Conservation (phyloP, 768 basidiomycete genomes). For the Boletus insuetus region DNA sequence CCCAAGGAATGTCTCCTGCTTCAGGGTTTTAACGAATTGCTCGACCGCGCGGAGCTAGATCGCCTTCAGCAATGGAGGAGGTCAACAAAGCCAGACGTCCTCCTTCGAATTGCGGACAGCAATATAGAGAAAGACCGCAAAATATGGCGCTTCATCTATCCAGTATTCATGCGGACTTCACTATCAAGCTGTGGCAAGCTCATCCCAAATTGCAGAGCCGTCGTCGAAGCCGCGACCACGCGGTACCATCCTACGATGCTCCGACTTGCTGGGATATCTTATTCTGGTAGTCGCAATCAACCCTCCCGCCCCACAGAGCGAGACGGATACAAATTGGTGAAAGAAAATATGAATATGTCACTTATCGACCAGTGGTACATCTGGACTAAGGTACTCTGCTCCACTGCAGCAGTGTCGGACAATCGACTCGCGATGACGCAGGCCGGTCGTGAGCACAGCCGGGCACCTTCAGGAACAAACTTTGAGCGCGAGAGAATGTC, state of each 20-base stretch:
- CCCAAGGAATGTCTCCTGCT: slow-evolving; percentile 42
- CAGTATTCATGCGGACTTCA: slow-evolving; percentile 57
- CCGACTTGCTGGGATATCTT: slow-evolving; percentile 68
- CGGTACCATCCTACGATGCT: slow-evolving; percentile 73
- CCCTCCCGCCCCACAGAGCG: slow-evolving; percentile 46
- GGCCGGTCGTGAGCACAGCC: slow-evolving; percentile 60
- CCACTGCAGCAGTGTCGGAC: slow-evolving; percentile 71
- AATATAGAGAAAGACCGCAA: slow-evolving; percentile 60
- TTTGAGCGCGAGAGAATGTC: slow-evolving; percentile 80
- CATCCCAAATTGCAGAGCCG: slow-evolving; percentile 55
- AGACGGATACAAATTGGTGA: slow-evolving; percentile 50
- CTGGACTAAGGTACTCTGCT: slow-evolving; percentile 83
- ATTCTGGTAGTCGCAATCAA: slow-evolving; percentile 38
- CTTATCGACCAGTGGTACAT: slow-evolving; percentile 77
- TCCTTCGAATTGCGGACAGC: slow-evolving; percentile 73
- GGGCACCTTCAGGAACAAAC: slow-evolving; percentile 67
- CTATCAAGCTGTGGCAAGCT: slow-evolving; percentile 47
- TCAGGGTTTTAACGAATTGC: slow-evolving; percentile 59
- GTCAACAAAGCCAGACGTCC: slow-evolving; percentile 50
- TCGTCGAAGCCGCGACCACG: slow-evolving; percentile 62
- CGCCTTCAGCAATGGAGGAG: slow-evolving; percentile 70
- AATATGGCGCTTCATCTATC: slow-evolving; percentile 74
- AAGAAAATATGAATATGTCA: slow-evolving; percentile 58
- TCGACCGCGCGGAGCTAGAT: slow-evolving; percentile 57
- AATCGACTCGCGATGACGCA: slow-evolving; percentile 52